Percentiles rank a stretch among this genome's conserved stretches.
Evolutionary conservation across 2,329 filamentous ascomycete species (phyloP).

Genomic region (Trichothecium roseum): DNA sequence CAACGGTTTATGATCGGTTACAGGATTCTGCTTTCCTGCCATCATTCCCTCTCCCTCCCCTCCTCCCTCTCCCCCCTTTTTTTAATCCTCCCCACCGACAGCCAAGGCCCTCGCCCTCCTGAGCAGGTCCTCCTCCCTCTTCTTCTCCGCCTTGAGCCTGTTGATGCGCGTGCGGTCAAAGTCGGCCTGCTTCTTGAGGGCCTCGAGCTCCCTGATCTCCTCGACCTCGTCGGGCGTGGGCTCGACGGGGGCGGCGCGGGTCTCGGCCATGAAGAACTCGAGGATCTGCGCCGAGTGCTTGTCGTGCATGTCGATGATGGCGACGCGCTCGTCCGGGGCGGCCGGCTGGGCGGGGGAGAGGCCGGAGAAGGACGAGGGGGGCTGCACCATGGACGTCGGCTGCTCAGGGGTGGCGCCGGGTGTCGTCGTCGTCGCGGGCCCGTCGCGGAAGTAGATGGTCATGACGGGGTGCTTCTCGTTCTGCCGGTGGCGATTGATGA

Average conservation of each 20-base stretch:
- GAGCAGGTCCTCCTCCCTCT: conserved; percentile 47
- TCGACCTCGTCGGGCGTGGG: conserved; percentile 49
- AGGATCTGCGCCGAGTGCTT: conserved; percentile 53
- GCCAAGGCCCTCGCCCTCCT: conserved; percentile 23
- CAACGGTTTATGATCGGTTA: too few species aligned
- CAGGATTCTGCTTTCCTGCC: too few species aligned
- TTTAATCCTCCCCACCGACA: conserved; percentile 24
- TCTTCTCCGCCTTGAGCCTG: conserved; percentile 44
- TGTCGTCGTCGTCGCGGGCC: conserved; percentile 5
- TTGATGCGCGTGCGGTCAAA: conserved; percentile 43
- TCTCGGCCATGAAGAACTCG: conserved; percentile 49
- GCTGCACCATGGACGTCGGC: conserved; percentile 23
- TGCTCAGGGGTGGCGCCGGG: conserved; percentile 12
- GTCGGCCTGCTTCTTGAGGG: conserved; percentile 37
- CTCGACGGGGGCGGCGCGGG: conserved; percentile 45
- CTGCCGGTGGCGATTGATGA: conserved; percentile 58
- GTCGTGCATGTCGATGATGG: conserved; percentile 54
- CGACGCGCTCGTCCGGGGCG: conserved; percentile 34
- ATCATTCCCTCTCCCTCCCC: too few species aligned
- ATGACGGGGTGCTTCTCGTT: conserved; percentile 48
- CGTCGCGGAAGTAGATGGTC: conserved; percentile 52
- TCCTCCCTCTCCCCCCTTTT: conserved; percentile 14
- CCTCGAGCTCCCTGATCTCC: conserved; percentile 47
- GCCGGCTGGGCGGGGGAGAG: conserved; percentile 38
- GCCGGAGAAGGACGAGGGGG: conserved; percentile 35